Evolutionary conservation across 2,329 filamentous ascomycete species (phyloP).

Genomic region (Cladosporium sp.): DNA sequence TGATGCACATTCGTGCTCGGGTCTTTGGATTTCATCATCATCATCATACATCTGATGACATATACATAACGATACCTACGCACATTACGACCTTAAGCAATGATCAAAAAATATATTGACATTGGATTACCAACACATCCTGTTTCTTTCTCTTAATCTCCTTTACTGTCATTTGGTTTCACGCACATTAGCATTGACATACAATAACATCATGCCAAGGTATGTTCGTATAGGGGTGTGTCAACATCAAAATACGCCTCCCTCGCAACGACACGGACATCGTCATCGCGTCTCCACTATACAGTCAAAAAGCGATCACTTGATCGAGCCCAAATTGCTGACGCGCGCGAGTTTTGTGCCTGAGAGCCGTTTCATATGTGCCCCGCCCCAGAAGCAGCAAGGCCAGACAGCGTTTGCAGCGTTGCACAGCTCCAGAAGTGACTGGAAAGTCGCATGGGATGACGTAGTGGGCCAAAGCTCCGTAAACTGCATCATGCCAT

Average conservation of each 20-base stretch:
- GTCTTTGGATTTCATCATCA: background rate
- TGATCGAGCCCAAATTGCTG: background rate
- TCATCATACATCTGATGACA: slow-evolving; percentile 2
- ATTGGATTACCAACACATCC: background rate
- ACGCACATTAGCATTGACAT: background rate
- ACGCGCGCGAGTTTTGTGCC: background rate
- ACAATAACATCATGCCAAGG: no score
- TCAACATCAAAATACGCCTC: no score
- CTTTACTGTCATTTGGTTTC: background rate
- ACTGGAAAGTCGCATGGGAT: no score
- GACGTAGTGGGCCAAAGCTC: slow-evolving; percentile 11
- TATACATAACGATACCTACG: slow-evolving; percentile 9
- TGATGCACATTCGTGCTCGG: background rate
- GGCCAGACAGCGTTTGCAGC: no score
- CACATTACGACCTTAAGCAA: background rate
- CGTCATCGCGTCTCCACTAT: slow-evolving; percentile 9
- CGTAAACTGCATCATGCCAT: slow-evolving; percentile 10
- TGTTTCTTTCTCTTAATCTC: background rate
- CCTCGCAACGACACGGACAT: background rate
- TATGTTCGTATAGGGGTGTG: no score
- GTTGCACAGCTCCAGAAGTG: no score
- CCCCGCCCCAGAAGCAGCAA: background rate
- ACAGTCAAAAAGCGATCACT: background rate
- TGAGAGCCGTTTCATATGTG: slow-evolving; percentile 3
- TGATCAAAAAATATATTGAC: background rate